phyloP scores from a whole-genome alignment of 2,329 filamentous ascomycete species.

The Alternaria panax region DNA sequence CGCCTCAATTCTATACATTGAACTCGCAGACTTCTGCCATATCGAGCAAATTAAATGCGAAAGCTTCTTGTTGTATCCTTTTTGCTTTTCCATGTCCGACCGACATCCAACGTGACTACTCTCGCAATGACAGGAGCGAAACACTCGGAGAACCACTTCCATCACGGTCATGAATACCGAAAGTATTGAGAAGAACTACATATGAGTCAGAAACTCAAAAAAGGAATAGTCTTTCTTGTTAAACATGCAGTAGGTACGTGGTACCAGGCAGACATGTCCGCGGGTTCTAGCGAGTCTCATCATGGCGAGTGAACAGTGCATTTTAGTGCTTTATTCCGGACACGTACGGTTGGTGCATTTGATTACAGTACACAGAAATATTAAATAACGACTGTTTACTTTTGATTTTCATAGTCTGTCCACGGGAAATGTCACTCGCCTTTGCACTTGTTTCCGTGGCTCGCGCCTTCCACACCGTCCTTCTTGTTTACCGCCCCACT shows the following conservation, averaged over 20 bases:
- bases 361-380: background rate
- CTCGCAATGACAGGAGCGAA: background rate
- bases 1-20: background rate
- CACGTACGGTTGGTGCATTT: background rate
- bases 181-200: background rate
- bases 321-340: background rate
- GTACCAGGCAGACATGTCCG: background rate
- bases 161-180: background rate
- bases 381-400: background rate
- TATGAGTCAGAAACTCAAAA: no score
- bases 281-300: background rate
- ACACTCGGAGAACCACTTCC: background rate
- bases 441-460: background rate
- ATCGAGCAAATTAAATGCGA: background rate
- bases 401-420: background rate
- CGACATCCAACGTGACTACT: background rate
- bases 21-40: background rate
- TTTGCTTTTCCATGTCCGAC: background rate
- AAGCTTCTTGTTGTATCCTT: background rate
- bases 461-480: background rate
- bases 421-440: background rate
- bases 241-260: background rate
- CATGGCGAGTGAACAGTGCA: background rate
- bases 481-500: constrained; percentile 6
- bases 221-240: background rate